phyloP scores from a whole-genome alignment of 805 yeast genomes.

The Metschnikowia henanensis region DNA sequence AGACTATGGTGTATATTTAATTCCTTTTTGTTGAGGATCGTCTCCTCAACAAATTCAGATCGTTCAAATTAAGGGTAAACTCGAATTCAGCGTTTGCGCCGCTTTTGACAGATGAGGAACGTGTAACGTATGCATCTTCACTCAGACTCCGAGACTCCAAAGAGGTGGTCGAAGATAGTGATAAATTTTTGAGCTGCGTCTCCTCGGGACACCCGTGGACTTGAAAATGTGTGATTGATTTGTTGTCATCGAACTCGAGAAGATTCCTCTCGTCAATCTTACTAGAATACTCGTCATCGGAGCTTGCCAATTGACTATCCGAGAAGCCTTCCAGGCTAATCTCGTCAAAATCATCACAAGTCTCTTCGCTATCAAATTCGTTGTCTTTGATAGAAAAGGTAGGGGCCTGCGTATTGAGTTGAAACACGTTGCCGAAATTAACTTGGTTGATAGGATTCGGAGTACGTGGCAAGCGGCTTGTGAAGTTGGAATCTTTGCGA shows the following conservation, averaged over 20 bases:
- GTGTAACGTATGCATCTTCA: constrained; percentile 32
- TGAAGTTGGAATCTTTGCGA: constrained; percentile 7
- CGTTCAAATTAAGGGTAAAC: constrained; percentile 62
- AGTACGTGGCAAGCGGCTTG: constrained; percentile 38
- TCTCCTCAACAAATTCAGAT: constrained; percentile 62
- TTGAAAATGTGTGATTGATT: constrained; percentile 3
- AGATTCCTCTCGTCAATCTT: constrained; percentile 16
- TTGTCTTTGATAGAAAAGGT: constrained; percentile 9
- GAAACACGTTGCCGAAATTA: constrained; percentile 34
- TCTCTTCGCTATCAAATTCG: constrained; percentile 17
- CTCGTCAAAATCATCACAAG: constrained; percentile 13
- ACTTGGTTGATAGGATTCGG: constrained; percentile 35
- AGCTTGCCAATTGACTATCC: constrained; percentile 4
- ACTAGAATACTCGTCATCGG: constrained; percentile 22
- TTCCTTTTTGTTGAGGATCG: constrained; percentile 30
- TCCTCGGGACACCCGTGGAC: constrained; percentile 1
- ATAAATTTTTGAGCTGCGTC: constrained; percentile 22
- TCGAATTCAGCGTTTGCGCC: constrained; percentile 41
- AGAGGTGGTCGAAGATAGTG: constrained; percentile 20
- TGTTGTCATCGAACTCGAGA: constrained; percentile 6
- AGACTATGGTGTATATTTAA: background rate
- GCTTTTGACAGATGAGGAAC: constrained; percentile 40
- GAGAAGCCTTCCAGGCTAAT: constrained; percentile 11
- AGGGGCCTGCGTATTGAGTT: background rate
- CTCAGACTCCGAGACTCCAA: constrained; percentile 20